A percentile compares a stretch with the other conserved stretches of the same genome.
Evolutionary conservation across 495 filamentous ascomycete species (phyloP).

Genomic region (Aspergillus bridgeri): DNA sequence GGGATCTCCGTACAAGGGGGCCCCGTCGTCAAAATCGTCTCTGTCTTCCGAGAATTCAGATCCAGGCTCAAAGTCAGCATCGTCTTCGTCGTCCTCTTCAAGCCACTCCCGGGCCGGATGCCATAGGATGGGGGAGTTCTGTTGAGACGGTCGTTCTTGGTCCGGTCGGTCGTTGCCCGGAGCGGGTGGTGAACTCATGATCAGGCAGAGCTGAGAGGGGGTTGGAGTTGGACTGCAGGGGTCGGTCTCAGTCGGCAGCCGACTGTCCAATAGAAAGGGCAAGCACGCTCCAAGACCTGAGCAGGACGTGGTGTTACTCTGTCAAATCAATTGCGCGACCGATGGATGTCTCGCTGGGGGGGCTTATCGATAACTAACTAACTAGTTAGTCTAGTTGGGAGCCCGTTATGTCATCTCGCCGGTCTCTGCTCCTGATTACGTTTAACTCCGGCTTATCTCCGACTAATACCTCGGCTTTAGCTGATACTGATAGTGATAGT

Average conservation of each 20-base stretch:
- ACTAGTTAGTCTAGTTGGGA: too few species aligned
- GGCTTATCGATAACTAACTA: slow-evolving; percentile 17
- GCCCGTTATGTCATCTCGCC: background rate
- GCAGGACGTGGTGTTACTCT: background rate
- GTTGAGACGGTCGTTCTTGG: background rate
- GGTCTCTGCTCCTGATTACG: background rate
- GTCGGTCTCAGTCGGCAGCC: slow-evolving; percentile 13
- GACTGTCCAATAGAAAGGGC: slow-evolving; percentile 4
- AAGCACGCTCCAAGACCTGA: background rate
- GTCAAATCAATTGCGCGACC: slow-evolving; percentile 14
- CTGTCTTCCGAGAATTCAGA: slow-evolving; percentile 13
- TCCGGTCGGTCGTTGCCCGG: slow-evolving; percentile 16
- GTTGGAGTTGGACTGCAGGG: slow-evolving; percentile 4
- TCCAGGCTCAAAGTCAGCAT: slow-evolving; percentile 45
- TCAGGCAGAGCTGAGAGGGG: slow-evolving; percentile 11
- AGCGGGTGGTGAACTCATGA: slow-evolving; percentile 19
- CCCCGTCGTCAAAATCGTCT: slow-evolving; percentile 26
- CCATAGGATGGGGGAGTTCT: slow-evolving; percentile 21
- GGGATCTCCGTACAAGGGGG: slow-evolving; percentile 10
- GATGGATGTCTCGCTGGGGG: background rate
- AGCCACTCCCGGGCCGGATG: slow-evolving; percentile 43
- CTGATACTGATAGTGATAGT: too few species aligned
- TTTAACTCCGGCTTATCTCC: background rate
- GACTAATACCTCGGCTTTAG: background rate
- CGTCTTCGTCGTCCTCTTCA: slow-evolving; percentile 43